phyloP scores from a whole-genome alignment of 2,329 filamentous ascomycete species.

The Elsinoe perseae region DNA sequence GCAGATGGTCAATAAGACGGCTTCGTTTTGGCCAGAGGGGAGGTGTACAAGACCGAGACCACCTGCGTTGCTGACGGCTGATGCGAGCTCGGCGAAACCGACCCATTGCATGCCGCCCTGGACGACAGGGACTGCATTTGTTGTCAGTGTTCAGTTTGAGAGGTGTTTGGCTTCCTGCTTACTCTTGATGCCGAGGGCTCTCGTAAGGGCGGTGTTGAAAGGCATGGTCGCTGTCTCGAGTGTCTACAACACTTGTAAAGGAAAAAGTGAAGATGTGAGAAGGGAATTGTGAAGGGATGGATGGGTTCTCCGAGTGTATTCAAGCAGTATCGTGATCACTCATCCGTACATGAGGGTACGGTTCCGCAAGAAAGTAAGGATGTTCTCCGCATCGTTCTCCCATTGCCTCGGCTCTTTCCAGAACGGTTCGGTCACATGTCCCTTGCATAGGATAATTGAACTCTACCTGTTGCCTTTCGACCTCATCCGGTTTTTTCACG shows the following conservation, averaged over 20 bases:
- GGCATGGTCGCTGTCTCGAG: constrained; percentile 47
- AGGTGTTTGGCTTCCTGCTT: constrained; percentile 24
- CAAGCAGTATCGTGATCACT: constrained; percentile 1
- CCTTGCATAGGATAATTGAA: neutral
- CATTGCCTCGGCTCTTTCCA: constrained; percentile 4
- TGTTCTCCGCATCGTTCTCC: constrained; percentile 7
- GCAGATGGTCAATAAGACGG: constrained; percentile 17
- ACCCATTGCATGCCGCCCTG: constrained; percentile 86
- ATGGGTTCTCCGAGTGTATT: neutral
- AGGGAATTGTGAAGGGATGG: neutral
- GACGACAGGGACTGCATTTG: constrained; percentile 60
- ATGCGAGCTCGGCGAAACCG: constrained; percentile 69
- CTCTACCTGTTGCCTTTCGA: no score
- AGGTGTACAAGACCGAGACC: constrained; percentile 59
- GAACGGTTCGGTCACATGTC: constrained; percentile 10
- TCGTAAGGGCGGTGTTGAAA: constrained; percentile 57
- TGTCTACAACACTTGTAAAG: neutral
- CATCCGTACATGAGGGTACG: neutral
- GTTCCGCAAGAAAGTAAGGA: constrained; percentile 1
- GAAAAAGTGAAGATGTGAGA: neutral
- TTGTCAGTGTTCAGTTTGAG: constrained; percentile 12
- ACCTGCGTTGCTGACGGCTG: constrained; percentile 72
- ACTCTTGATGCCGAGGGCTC: constrained; percentile 51
- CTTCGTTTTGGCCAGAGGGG: neutral
- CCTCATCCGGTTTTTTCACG: no score